A percentile compares a stretch with the other conserved stretches of the same genome.
Conservation (phyloP, 306 rosid species). For the Spatholobus suberectus region DNA sequence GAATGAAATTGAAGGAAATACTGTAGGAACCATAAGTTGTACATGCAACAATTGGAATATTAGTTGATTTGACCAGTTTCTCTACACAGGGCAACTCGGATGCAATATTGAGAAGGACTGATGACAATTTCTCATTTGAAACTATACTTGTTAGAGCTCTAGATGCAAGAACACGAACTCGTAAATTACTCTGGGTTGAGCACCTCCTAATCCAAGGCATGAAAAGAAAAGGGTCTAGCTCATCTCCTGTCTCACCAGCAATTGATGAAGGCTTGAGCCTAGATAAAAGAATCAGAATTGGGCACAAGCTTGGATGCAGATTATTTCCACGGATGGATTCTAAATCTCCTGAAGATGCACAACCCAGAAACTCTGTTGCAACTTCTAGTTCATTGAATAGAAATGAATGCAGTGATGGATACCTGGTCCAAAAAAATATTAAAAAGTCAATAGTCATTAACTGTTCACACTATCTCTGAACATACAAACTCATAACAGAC, state of each 20-base stretch:
- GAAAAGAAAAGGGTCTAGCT: constrained; percentile 83
- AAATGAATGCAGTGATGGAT: constrained; percentile 88
- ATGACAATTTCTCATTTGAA: constrained; percentile 78
- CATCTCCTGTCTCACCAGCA: constrained; percentile 88
- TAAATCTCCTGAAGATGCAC: constrained; percentile 56
- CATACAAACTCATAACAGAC: constrained; percentile 14
- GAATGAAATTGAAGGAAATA: constrained; percentile 73
- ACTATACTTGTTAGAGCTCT: constrained; percentile 87
- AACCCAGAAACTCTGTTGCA: constrained; percentile 76
- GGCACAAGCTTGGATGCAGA: constrained; percentile 97
- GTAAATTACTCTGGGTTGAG: constrained; percentile 86
- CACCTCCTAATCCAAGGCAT: constrained; percentile 90
- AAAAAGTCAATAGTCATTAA: constrained; percentile 17
- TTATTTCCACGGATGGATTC: constrained; percentile 66
- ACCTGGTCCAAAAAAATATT: constrained; percentile 57
- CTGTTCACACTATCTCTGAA: background rate
- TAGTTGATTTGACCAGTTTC: constrained; percentile 39
- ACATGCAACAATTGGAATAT: constrained; percentile 28
- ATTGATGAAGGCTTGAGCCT: constrained; percentile 94
- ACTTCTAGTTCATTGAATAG: constrained; percentile 77
- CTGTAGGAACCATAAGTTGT: constrained; percentile 36
- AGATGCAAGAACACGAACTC: constrained; percentile 94
- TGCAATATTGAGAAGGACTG: constrained; percentile 76
- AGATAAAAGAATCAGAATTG: constrained; percentile 84
- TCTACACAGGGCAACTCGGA: constrained; percentile 70